These are phyloP conservation scores for Nicotiana sylvestris DNA, from an alignment of 257 asterid species.

Conservation along the genomic window DNA sequence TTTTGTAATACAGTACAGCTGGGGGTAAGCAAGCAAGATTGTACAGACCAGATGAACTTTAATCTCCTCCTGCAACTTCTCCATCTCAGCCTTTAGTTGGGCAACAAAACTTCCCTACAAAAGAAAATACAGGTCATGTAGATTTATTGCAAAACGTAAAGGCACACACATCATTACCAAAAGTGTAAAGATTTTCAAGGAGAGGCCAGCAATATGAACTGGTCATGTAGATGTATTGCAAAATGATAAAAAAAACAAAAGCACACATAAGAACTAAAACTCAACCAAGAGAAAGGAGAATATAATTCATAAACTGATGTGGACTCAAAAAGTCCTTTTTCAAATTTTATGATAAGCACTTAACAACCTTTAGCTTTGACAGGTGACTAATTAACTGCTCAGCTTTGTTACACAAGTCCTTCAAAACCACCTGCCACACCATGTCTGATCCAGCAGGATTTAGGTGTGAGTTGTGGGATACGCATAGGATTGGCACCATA, in stretches of 20 bases:
- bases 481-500: background rate
- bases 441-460: slow-evolving; percentile 2
- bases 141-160: no score
- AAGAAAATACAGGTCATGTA: slow-evolving; percentile 7
- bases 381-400: background rate
- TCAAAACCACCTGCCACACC: background rate
- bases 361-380: background rate
- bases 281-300: background rate
- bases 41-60: slow-evolving; percentile 67
- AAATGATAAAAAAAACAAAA: background rate
- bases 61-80: slow-evolving; percentile 71
- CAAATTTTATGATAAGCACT: background rate
- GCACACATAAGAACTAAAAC: background rate
- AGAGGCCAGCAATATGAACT: background rate
- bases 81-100: slow-evolving; percentile 80
- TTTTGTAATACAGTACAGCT: background rate
- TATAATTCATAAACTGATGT: background rate
- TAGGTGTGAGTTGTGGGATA: background rate
- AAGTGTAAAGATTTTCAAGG: slow-evolving; percentile 6
- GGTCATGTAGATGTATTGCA: background rate
- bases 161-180: slow-evolving; percentile 8
- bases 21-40: slow-evolving; percentile 4
- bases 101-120: slow-evolving; percentile 70
- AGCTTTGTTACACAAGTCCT: background rate
- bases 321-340: background rate